Conservation (phyloP, 768 basidiomycete species). For the Butyriboletus loyo region DNA sequence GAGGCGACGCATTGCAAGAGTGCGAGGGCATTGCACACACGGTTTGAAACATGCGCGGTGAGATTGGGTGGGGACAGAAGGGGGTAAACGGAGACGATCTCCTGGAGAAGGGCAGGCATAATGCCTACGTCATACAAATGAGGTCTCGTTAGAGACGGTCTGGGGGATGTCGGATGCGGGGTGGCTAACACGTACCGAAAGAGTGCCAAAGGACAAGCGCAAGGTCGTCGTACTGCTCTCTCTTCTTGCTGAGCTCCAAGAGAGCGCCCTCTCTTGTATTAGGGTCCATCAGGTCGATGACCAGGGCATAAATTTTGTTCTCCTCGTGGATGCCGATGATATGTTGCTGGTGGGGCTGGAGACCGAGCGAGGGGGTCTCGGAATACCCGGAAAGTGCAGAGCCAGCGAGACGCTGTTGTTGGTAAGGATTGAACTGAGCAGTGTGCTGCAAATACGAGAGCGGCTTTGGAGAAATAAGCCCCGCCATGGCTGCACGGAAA, state of each 20-base stretch:
- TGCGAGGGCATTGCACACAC: slow-evolving; percentile 98
- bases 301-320: slow-evolving; percentile 85
- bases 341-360: slow-evolving; percentile 53
- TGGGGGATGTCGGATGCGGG: neutral
- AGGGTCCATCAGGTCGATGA: slow-evolving; percentile 83
- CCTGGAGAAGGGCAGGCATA: slow-evolving; percentile 95
- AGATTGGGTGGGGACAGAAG: slow-evolving; percentile 92
- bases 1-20: slow-evolving; percentile 98
- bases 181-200: slow-evolving; percentile 60
- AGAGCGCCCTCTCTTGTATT: slow-evolving; percentile 85
- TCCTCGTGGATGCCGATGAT: slow-evolving; percentile 59
- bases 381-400: slow-evolving; percentile 43
- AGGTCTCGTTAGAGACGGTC: neutral
- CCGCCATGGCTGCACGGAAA: slow-evolving; percentile 44
- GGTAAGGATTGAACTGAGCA: slow-evolving; percentile 58
- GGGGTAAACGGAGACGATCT: slow-evolving; percentile 98
- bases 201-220: slow-evolving; percentile 98
- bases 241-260: slow-evolving; percentile 95
- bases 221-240: slow-evolving; percentile 98
- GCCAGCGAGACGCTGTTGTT: slow-evolving; percentile 39
- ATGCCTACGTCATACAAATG: slow-evolving; percentile 55
- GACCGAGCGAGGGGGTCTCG: slow-evolving; percentile 58
- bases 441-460: slow-evolving; percentile 64
- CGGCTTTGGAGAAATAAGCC: slow-evolving; percentile 60
- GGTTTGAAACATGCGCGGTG: slow-evolving; percentile 95